A percentile compares a stretch with the other conserved stretches of the same genome.
These are phyloP conservation scores for Lophiotrema nucula DNA, from an alignment of 495 filamentous ascomycete species.

Conservation along the genomic window DNA sequence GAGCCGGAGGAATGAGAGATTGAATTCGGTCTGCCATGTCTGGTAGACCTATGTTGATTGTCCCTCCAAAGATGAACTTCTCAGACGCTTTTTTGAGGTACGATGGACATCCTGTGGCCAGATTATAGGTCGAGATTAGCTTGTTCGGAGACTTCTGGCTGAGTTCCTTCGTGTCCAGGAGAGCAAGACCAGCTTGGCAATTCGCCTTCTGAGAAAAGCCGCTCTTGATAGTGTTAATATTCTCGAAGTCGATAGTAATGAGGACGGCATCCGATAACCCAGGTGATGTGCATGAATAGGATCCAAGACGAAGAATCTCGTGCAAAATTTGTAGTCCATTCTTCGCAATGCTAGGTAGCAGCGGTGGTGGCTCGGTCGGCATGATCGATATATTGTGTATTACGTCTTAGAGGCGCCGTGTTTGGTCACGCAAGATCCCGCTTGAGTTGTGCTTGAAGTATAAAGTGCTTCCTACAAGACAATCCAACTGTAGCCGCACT, in stretches of 20 bases:
- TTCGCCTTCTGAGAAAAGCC: conserved; percentile 1
- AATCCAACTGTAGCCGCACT: too few relatives aligned
- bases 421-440: too few relatives aligned
- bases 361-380: too few relatives aligned
- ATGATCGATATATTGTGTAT: too few relatives aligned
- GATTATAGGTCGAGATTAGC: conserved; percentile 14
- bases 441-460: too few relatives aligned
- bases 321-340: conserved; percentile 8
- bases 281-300: neutral
- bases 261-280: conserved; percentile 1
- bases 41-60: conserved; percentile 2
- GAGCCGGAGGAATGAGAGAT: conserved; percentile 6
- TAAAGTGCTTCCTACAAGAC: too few relatives aligned
- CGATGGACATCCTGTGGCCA: conserved; percentile 10
- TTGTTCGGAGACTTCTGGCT: conserved; percentile 3
- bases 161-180: conserved; percentile 15
- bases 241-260: conserved; percentile 16
- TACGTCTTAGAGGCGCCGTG: too few relatives aligned
- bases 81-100: conserved; percentile 2
- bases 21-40: conserved; percentile 2
- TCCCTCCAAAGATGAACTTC: conserved; percentile 12
- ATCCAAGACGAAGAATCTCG: conserved; percentile 1
- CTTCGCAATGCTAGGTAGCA: too few relatives aligned
- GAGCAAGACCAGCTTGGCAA: conserved; percentile 13
- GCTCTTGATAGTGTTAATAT: conserved; percentile 14